Conservation (phyloP, 805 yeast genomes). For the Komagataella phaffii region DNA sequence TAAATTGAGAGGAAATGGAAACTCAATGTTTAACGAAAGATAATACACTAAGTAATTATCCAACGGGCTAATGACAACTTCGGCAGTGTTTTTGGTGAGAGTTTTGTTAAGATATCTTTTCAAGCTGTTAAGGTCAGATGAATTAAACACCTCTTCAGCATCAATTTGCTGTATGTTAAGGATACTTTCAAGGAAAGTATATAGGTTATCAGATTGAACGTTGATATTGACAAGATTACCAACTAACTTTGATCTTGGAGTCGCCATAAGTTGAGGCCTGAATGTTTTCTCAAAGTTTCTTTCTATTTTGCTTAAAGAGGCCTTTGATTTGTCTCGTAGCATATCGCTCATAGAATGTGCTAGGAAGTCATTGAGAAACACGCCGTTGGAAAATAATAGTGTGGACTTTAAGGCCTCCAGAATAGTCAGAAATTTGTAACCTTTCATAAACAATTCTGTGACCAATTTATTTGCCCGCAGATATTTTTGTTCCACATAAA, state of each 20-base stretch:
- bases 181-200: slow-evolving; percentile 31
- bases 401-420: slow-evolving; percentile 37
- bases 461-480: slow-evolving; percentile 52
- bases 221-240: slow-evolving; percentile 3
- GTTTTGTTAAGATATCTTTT: slow-evolving; percentile 30
- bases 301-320: slow-evolving; percentile 18
- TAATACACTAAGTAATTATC: slow-evolving; percentile 33
- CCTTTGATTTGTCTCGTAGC: slow-evolving; percentile 17
- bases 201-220: slow-evolving; percentile 15
- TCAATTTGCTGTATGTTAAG: slow-evolving; percentile 41
- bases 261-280: background rate
- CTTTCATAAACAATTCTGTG: slow-evolving; percentile 41
- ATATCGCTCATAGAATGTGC: slow-evolving; percentile 38
- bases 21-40: slow-evolving; percentile 38
- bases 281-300: slow-evolving; percentile 12
- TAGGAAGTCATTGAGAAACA: slow-evolving; percentile 37
- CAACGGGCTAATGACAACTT: slow-evolving; percentile 16
- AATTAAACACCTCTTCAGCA: slow-evolving; percentile 34
- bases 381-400: slow-evolving; percentile 42
- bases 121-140: slow-evolving; percentile 28
- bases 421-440: slow-evolving; percentile 38
- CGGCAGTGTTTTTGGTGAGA: slow-evolving; percentile 11
- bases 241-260: background rate
- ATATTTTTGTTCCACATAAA: slow-evolving; percentile 49
- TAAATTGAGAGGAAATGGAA: slow-evolving; percentile 83